phyloP scores from a whole-genome alignment of 2,329 filamentous ascomycete species.

The Lasiodiplodia gonubiensis region DNA sequence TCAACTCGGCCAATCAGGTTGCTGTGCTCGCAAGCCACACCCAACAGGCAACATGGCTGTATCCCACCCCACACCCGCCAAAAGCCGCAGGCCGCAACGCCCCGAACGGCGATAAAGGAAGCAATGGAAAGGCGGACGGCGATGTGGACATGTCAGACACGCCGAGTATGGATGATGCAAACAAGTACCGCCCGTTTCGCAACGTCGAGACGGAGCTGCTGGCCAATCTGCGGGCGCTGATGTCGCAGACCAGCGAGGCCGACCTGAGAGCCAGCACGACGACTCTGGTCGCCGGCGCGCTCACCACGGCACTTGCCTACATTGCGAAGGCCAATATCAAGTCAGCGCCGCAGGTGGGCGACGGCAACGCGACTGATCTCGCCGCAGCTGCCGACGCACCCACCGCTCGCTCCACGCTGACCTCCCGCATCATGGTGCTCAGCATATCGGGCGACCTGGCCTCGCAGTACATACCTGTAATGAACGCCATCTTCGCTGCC shows the following conservation, averaged over 20 bases:
- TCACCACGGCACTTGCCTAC: conserved; percentile 87
- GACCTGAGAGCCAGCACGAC: conserved; percentile 73
- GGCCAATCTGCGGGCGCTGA: conserved; percentile 72
- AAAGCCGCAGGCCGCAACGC: neutral
- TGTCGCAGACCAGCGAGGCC: conserved; percentile 67
- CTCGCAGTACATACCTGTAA: conserved; percentile 93
- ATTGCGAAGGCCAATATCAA: conserved; percentile 80
- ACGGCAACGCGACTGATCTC: conserved; percentile 52
- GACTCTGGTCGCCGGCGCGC: conserved; percentile 86
- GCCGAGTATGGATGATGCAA: conserved; percentile 60
- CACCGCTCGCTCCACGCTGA: conserved; percentile 58
- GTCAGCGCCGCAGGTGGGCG: conserved; percentile 46
- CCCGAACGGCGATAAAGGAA: conserved; percentile 19
- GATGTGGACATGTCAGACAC: conserved; percentile 29
- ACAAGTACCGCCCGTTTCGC: conserved; percentile 93
- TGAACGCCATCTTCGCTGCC: conserved; percentile 97
- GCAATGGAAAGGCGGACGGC: conserved; percentile 15
- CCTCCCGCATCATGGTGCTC: conserved; percentile 84
- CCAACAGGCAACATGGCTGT: conserved; percentile 86
- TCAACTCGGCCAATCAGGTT: conserved; percentile 91
- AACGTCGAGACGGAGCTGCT: conserved; percentile 83
- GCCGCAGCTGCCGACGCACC: conserved; percentile 41
- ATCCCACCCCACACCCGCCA: conserved; percentile 62
- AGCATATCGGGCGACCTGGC: conserved; percentile 88
- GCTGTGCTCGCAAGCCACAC: conserved; percentile 89